Percentiles rank a stretch among this genome's conserved stretches.
These are phyloP conservation scores for Lactuca sativa DNA, from an alignment of 129 eudicot genomes.

Conservation along the genomic window DNA sequence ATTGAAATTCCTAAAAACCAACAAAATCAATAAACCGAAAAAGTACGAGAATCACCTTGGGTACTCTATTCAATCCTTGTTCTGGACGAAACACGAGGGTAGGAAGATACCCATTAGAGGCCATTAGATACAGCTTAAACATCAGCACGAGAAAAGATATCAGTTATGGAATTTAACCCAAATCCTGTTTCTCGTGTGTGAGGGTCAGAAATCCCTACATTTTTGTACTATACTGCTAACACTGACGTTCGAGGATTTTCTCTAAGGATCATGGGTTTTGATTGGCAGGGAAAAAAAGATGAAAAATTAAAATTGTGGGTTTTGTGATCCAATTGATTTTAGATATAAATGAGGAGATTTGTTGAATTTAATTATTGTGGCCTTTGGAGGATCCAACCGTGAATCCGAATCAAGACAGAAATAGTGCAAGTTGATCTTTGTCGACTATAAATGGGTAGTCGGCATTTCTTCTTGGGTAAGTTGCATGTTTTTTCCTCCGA, in stretches of 20 bases:
- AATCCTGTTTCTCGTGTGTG: slow-evolving; percentile 23
- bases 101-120: slow-evolving; percentile 62
- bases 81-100: slow-evolving; percentile 46
- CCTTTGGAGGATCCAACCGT: slow-evolving; percentile 18
- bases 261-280: slow-evolving; percentile 23
- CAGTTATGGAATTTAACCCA: slow-evolving; percentile 18
- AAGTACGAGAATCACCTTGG: slow-evolving; percentile 42
- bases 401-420: slow-evolving; percentile 25
- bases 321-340: slow-evolving; percentile 32
- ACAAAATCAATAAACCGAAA: not conserved
- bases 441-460: not conserved
- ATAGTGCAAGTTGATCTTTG: slow-evolving; percentile 28
- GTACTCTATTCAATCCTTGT: slow-evolving; percentile 32
- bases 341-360: not conserved
- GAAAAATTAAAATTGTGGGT: slow-evolving; percentile 1
- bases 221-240: slow-evolving; percentile 18
- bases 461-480: not conserved
- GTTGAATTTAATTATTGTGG: slow-evolving; percentile 22
- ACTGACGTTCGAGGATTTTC: slow-evolving; percentile 20
- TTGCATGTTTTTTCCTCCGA: slow-evolving; percentile 12
- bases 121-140: slow-evolving; percentile 58
- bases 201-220: slow-evolving; percentile 25
- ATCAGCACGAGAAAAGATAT: slow-evolving; percentile 22
- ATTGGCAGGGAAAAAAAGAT: slow-evolving; percentile 29
- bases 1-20: not conserved